Evolutionary conservation across 1,139 yeast species (phyloP).

Genomic region (Trichomonascaceae sp.): DNA sequence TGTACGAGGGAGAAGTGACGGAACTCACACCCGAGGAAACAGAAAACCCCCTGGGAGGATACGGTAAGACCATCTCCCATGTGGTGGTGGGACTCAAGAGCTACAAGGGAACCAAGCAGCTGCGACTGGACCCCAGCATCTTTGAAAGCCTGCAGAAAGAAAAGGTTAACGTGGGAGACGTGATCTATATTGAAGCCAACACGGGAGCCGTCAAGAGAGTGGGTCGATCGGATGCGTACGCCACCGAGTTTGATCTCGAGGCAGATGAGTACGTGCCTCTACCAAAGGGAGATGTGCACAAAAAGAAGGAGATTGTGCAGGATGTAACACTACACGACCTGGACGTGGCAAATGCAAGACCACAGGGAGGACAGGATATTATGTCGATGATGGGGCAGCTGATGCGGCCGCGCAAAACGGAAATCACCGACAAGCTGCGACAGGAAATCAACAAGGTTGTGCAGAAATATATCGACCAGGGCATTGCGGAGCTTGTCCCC

Average conservation of each 20-base stretch:
- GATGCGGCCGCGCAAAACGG: conserved; percentile 94
- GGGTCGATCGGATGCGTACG: conserved; percentile 95
- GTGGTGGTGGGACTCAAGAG: conserved; percentile 91
- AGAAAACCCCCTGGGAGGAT: conserved; percentile 94
- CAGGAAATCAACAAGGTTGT: conserved; percentile 91
- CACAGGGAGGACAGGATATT: conserved; percentile 98
- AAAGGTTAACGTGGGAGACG: conserved; percentile 89
- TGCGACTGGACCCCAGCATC: conserved; percentile 87
- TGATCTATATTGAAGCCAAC: conserved; percentile 90
- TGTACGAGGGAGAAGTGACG: conserved; percentile 95
- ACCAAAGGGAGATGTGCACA: conserved; percentile 98
- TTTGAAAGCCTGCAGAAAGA: conserved; percentile 95
- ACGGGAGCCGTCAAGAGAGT: conserved; percentile 97
- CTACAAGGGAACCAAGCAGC: conserved; percentile 87
- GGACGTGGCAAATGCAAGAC: conserved; percentile 92
- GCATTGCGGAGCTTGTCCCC: conserved; percentile 94
- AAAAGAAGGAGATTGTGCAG: conserved; percentile 95
- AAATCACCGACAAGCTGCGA: conserved; percentile 90
- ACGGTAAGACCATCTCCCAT: conserved; percentile 91
- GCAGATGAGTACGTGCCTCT: conserved; percentile 98
- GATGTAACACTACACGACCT: conserved; percentile 93
- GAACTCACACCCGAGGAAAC: conserved; percentile 95
- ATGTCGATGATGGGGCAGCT: conserved; percentile 98
- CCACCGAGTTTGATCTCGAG: conserved; percentile 94
- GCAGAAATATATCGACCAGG: conserved; percentile 91